These are phyloP conservation scores for Setaria italica DNA, from an alignment of 202 grass and related monocot genomes.

Conservation along the genomic window DNA sequence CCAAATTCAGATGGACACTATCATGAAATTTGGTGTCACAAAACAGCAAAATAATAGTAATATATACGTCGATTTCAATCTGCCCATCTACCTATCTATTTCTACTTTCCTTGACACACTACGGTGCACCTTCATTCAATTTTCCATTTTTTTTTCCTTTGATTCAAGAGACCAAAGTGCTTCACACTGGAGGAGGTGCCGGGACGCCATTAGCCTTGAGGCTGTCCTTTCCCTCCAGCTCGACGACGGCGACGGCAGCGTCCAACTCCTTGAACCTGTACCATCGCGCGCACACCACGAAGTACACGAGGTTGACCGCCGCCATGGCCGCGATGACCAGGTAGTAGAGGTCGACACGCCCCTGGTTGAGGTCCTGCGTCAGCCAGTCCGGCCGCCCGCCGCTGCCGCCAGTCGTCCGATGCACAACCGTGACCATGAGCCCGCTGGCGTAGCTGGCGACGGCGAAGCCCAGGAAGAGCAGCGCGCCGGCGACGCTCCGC, in stretches of 20 bases:
- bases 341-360: constrained; percentile 75
- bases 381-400: constrained; percentile 52
- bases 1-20: too few relatives aligned
- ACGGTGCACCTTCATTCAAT: too few relatives aligned
- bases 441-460: constrained; percentile 58
- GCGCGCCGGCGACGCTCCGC: constrained; percentile 63
- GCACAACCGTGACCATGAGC: constrained; percentile 59
- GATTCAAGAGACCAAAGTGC: too few relatives aligned
- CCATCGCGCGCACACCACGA: constrained; percentile 59
- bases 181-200: too few relatives aligned
- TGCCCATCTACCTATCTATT: too few relatives aligned
- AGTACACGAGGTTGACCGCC: constrained; percentile 55
- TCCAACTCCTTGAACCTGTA: constrained; percentile 64
- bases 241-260: neutral
- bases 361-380: constrained; percentile 65
- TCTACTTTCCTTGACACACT: too few relatives aligned
- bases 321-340: constrained; percentile 48
- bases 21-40: too few relatives aligned
- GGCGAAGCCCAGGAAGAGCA: constrained; percentile 45
- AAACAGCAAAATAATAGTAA: too few relatives aligned
- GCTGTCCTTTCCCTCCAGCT: constrained; percentile 1
- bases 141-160: too few relatives aligned
- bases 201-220: too few relatives aligned
- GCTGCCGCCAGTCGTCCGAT: constrained; percentile 31
- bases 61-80: too few relatives aligned